Conservation (phyloP, 2,329 filamentous ascomycete genomes). For the Trichoderma citrinoviride region DNA sequence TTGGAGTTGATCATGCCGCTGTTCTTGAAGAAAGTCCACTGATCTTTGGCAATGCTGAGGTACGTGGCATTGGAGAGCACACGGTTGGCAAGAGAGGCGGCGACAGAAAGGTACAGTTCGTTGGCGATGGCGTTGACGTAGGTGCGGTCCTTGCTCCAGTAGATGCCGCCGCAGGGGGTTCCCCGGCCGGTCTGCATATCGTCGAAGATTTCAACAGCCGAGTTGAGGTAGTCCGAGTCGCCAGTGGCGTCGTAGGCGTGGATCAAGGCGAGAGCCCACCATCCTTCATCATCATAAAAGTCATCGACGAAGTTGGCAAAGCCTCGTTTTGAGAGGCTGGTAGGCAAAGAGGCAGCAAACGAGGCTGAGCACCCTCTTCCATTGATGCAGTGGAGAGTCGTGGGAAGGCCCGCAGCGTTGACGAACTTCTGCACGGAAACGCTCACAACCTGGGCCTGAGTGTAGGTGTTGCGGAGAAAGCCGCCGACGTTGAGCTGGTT, state of each 20-base stretch:
- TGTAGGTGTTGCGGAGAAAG: constrained; percentile 46
- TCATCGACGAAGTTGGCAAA: constrained; percentile 48
- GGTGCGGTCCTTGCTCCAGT: constrained; percentile 52
- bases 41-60: constrained; percentile 47
- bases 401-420: constrained; percentile 36
- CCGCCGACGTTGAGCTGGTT: constrained; percentile 40
- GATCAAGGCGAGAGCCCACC: constrained; percentile 62
- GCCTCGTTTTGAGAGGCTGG: constrained; percentile 30
- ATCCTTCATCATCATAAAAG: constrained; percentile 61
- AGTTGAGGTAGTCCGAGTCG: constrained; percentile 51
- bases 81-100: constrained; percentile 52
- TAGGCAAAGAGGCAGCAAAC: constrained; percentile 30
- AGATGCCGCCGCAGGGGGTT: constrained; percentile 52
- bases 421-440: constrained; percentile 42
- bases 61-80: constrained; percentile 42
- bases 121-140: constrained; percentile 58
- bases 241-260: constrained; percentile 54
- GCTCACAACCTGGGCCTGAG: constrained; percentile 42
- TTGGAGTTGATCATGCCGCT: constrained; percentile 53
- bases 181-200: constrained; percentile 52
- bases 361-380: constrained; percentile 5
- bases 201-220: constrained; percentile 53
- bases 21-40: constrained; percentile 53
- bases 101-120: constrained; percentile 55
- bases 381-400: constrained; percentile 31